Conservation (phyloP, 305 asterid species). For the Fraxinus nigra region DNA sequence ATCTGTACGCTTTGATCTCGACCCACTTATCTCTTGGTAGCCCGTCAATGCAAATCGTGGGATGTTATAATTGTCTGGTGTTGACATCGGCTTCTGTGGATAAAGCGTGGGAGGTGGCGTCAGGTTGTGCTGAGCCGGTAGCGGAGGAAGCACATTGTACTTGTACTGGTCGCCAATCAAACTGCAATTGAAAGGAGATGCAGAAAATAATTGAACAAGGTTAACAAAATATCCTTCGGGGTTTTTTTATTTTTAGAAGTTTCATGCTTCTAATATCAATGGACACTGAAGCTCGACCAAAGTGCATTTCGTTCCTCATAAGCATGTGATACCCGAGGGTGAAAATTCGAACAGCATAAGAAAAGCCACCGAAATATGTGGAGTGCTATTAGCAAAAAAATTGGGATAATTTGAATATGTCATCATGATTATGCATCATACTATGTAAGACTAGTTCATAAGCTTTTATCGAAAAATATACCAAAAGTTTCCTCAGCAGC, state of each 20-base stretch:
- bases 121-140: constrained; percentile 91
- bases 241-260: background rate
- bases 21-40: constrained; percentile 45
- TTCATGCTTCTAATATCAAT: background rate
- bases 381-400: background rate
- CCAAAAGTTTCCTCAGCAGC: background rate
- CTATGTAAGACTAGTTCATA: background rate
- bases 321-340: background rate
- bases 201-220: background rate
- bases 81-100: constrained; percentile 92
- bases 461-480: background rate
- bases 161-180: constrained; percentile 55
- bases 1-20: constrained; percentile 81
- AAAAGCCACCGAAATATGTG: background rate
- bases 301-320: background rate
- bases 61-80: constrained; percentile 72
- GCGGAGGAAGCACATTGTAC: constrained; percentile 77
- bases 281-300: background rate
- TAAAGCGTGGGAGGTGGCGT: constrained; percentile 97
- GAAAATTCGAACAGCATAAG: background rate
- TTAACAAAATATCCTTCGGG: background rate
- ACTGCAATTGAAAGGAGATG: constrained; percentile 34
- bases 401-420: background rate
- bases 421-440: background rate
- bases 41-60: constrained; percentile 52